These are phyloP conservation scores for Diaporthe amygdali DNA, from an alignment of 2,329 filamentous ascomycete species.

Conservation along the genomic window DNA sequence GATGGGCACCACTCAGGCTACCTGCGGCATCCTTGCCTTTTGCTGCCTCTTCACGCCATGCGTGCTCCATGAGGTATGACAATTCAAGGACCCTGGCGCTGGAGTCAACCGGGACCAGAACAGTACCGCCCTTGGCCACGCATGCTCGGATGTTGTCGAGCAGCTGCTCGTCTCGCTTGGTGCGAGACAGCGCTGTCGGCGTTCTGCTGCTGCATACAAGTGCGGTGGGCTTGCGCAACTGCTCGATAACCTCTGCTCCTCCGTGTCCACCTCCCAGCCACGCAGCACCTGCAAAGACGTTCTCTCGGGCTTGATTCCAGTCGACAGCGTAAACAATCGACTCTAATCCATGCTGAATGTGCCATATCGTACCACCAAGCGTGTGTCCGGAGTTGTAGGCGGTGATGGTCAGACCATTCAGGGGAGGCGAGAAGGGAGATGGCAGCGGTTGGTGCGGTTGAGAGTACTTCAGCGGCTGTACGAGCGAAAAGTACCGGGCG, in stretches of 20 bases:
- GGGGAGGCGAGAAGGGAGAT: slow-evolving; percentile 84
- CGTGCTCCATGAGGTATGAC: slow-evolving; percentile 89
- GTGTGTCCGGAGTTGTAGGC: slow-evolving; percentile 97
- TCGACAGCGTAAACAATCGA: slow-evolving; percentile 97
- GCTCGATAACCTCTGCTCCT: slow-evolving; percentile 92
- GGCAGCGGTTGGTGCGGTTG: slow-evolving; percentile 91
- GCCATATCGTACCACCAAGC: slow-evolving; percentile 97
- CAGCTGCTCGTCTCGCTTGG: slow-evolving; percentile 84
- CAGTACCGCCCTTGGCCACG: slow-evolving; percentile 82
- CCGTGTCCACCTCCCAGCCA: slow-evolving; percentile 79
- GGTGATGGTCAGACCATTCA: slow-evolving; percentile 92
- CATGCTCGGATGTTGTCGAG: slow-evolving; percentile 82
- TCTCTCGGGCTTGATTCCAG: slow-evolving; percentile 97
- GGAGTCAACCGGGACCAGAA: slow-evolving; percentile 92
- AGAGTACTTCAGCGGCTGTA: slow-evolving; percentile 94
- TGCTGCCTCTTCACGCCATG: slow-evolving; percentile 75
- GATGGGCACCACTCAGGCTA: slow-evolving; percentile 57
- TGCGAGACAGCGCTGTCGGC: slow-evolving; percentile 73
- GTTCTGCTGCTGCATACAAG: slow-evolving; percentile 87
- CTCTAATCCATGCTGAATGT: slow-evolving; percentile 94
- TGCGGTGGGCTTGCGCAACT: slow-evolving; percentile 89
- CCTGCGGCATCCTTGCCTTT: slow-evolving; percentile 48
- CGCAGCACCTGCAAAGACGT: slow-evolving; percentile 89
- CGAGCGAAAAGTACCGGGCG: slow-evolving; percentile 85
- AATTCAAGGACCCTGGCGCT: slow-evolving; percentile 93